Evolutionary conservation across 2,329 filamentous ascomycete species (phyloP).

Genomic region (Amylocarpus encephaloides): DNA sequence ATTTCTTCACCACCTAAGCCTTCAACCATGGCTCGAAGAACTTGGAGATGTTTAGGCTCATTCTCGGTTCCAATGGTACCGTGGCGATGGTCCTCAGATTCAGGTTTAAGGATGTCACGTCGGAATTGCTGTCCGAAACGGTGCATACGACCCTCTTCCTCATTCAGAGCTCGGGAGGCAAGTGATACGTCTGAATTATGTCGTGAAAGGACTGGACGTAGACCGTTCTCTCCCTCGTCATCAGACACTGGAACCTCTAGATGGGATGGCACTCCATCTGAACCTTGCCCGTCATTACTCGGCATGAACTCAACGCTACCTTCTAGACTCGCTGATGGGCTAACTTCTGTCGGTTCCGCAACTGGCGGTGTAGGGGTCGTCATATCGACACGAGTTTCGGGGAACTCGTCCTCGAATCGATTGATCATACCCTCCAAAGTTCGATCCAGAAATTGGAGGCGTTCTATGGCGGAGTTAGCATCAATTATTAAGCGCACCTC

Average conservation of each 20-base stretch:
- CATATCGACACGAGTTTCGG: constrained; percentile 60
- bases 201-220: constrained; percentile 43
- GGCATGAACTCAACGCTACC: constrained; percentile 10
- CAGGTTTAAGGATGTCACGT: constrained; percentile 50
- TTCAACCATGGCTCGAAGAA: constrained; percentile 58
- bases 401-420: constrained; percentile 93
- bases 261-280: constrained; percentile 20
- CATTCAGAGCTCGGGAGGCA: constrained; percentile 55
- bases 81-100: constrained; percentile 19
- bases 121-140: constrained; percentile 61
- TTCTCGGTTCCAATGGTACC: constrained; percentile 39
- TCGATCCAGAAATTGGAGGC: constrained; percentile 78
- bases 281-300: constrained; percentile 12
- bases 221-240: constrained; percentile 32
- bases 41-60: constrained; percentile 28
- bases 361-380: constrained; percentile 17
- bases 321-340: constrained; percentile 3
- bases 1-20: constrained; percentile 56
- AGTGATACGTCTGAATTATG: constrained; percentile 62
- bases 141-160: constrained; percentile 66
- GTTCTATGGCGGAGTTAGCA: constrained; percentile 41
- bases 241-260: constrained; percentile 33
- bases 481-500: neutral
- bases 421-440: constrained; percentile 89
- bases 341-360: constrained; percentile 9